These are phyloP conservation scores for Solanum chiquidenum DNA, from an alignment of 257 asterid genomes.

Conservation along the genomic window DNA sequence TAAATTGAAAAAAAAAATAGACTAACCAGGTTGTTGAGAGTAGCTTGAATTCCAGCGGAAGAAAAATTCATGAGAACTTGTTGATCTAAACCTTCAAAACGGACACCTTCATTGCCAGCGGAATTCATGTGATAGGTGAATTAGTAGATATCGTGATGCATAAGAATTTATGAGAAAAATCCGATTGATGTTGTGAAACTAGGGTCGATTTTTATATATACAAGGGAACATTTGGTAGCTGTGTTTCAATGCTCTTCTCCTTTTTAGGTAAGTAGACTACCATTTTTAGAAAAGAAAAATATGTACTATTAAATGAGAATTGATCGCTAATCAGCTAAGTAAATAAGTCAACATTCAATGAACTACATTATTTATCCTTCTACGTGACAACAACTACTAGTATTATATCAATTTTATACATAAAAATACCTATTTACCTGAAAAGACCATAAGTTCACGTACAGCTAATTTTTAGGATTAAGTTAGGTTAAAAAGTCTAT, in stretches of 20 bases:
- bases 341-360: no score
- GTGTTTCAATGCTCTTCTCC: background rate
- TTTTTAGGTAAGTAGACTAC: background rate
- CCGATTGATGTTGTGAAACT: background rate
- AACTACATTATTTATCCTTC: background rate
- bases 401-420: no score
- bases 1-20: no score
- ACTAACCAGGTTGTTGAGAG: conserved; percentile 48
- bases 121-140: conserved; percentile 6
- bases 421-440: background rate
- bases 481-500: no score
- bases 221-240: background rate
- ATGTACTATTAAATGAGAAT: background rate
- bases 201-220: background rate
- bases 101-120: conserved; percentile 20
- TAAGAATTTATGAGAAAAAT: background rate
- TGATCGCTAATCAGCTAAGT: background rate
- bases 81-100: conserved; percentile 28
- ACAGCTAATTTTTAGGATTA: no score
- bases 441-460: no score
- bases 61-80: conserved; percentile 21
- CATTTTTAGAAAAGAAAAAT: background rate
- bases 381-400: background rate
- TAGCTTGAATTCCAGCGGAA: conserved; percentile 36
- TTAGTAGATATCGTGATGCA: background rate